These are phyloP conservation scores for Gyromitra esculenta DNA, from an alignment of 2,329 filamentous ascomycete genomes.

Conservation along the genomic window DNA sequence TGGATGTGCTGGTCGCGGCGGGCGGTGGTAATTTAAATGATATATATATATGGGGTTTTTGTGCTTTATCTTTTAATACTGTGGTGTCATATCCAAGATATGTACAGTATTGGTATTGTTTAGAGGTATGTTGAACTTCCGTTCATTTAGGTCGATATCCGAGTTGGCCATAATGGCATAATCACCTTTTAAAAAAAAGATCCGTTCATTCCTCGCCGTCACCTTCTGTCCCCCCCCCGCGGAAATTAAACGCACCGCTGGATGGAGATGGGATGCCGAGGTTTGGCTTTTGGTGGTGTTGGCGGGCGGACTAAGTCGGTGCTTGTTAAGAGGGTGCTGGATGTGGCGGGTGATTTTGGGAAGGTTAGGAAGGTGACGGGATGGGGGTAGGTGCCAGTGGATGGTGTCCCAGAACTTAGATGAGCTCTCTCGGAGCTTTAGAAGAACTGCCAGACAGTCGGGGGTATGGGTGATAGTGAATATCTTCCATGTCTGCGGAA, in stretches of 20 bases:
- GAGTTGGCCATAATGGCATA: conserved; percentile 49
- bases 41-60: background rate
- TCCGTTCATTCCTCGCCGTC: conserved; percentile 8
- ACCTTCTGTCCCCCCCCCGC: too few relatives aligned
- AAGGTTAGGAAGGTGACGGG: background rate
- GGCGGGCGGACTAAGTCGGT: conserved; percentile 5
- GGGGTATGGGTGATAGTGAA: background rate
- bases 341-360: background rate
- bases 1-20: conserved; percentile 54
- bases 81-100: background rate
- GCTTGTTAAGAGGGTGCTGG: background rate
- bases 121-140: background rate
- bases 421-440: background rate
- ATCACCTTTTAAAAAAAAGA: background rate
- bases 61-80: background rate
- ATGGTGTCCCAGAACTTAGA: conserved; percentile 2
- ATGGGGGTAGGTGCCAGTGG: background rate
- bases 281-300: background rate
- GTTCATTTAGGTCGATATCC: conserved; percentile 22
- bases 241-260: conserved; percentile 37
- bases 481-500: background rate
- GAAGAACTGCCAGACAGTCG: background rate
- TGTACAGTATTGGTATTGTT: background rate
- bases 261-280: conserved; percentile 8
- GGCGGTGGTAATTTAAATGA: conserved; percentile 43